These are phyloP conservation scores for Dendrostoma leiphaemia DNA, from an alignment of 2,329 filamentous ascomycete species.

Conservation along the genomic window DNA sequence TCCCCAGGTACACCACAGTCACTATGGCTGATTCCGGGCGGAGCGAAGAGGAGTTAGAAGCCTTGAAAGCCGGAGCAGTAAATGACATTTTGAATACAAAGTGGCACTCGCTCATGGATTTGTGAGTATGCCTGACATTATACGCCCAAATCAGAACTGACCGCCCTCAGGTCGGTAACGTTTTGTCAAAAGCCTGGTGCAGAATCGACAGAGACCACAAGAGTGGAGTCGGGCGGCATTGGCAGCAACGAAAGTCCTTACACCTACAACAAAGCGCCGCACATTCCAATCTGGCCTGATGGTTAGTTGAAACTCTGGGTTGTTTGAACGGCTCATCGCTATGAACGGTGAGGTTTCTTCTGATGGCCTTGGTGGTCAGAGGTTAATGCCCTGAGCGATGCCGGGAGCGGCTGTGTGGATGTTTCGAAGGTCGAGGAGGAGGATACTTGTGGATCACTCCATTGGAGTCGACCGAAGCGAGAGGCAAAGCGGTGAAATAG, in stretches of 20 bases:
- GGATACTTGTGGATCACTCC: too few relatives aligned
- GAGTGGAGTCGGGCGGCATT: neutral
- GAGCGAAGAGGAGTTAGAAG: neutral
- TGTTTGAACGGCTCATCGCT: too few relatives aligned
- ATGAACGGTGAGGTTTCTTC: too few relatives aligned
- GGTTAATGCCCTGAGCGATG: too few relatives aligned
- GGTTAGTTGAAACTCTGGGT: too few relatives aligned
- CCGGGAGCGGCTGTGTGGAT: too few relatives aligned
- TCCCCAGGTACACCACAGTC: neutral
- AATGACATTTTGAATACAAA: neutral
- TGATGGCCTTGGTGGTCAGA: too few relatives aligned
- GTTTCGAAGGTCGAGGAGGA: too few relatives aligned
- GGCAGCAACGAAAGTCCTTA: neutral
- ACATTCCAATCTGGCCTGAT: neutral
- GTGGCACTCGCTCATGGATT: neutral
- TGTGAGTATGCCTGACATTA: neutral
- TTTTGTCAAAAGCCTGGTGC: neutral
- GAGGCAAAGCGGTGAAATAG: too few relatives aligned
- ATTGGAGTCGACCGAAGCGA: too few relatives aligned
- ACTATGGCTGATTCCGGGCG: neutral
- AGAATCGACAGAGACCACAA: neutral
- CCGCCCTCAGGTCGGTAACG: neutral
- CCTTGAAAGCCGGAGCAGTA: neutral
- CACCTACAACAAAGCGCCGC: neutral
- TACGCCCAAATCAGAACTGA: neutral